Percentiles rank a stretch among this genome's conserved stretches.
These are phyloP conservation scores for Oryza nivara DNA, from an alignment of 176 grass and related monocot genomes.

Conservation along the genomic window DNA sequence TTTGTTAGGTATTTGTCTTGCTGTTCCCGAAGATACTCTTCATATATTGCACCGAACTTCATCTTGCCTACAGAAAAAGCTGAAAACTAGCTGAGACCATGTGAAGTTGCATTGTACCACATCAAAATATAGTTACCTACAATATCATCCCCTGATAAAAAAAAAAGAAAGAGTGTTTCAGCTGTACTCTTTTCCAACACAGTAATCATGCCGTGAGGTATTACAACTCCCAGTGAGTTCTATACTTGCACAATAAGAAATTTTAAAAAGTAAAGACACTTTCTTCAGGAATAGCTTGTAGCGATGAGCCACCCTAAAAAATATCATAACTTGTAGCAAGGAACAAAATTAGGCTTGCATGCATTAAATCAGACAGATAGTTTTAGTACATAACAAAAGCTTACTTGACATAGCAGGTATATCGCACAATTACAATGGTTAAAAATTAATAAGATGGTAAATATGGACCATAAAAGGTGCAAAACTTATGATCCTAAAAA, in stretches of 20 bases:
- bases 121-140: background rate
- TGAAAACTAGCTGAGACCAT: constrained; percentile 14
- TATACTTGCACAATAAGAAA: background rate
- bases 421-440: background rate
- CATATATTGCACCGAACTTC: constrained; percentile 72
- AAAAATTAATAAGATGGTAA: background rate
- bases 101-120: background rate
- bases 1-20: constrained; percentile 65
- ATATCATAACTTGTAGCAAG: background rate
- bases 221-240: background rate
- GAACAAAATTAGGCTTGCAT: background rate
- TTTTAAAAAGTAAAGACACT: constrained; percentile 9
- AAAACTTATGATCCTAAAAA: background rate
- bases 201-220: background rate
- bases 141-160: background rate
- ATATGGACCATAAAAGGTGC: background rate
- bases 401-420: background rate
- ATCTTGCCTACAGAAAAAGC: constrained; percentile 42
- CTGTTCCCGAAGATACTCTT: constrained; percentile 65
- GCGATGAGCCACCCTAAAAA: background rate
- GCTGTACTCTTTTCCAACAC: background rate
- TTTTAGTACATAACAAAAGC: background rate
- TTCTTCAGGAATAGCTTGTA: background rate
- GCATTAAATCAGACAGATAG: background rate
- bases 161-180: background rate